Conservation (phyloP, 345 rosid genomes). For the Angophora floribunda region DNA sequence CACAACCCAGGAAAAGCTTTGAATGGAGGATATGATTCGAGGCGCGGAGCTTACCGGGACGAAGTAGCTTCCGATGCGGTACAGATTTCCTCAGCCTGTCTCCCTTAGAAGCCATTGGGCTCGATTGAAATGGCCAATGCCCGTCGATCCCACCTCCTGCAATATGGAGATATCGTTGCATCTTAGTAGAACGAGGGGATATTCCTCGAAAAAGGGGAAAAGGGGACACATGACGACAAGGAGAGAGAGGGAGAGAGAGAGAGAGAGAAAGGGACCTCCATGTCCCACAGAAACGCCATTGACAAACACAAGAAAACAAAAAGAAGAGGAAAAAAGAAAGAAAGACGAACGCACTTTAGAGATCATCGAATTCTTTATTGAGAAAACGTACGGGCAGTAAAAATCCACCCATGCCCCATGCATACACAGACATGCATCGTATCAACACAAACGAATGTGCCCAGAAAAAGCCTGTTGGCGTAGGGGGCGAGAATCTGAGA, state of each 20-base stretch:
- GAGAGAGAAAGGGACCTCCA: background rate
- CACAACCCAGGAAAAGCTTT: background rate
- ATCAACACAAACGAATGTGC: background rate
- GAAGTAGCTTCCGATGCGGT: conserved; percentile 50
- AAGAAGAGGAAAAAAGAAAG: background rate
- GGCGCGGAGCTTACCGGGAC: conserved; percentile 11
- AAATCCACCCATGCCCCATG: background rate
- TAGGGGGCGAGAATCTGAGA: background rate
- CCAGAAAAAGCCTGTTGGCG: background rate
- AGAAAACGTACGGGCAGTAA: background rate
- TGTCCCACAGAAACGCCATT: background rate
- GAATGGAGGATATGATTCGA: background rate
- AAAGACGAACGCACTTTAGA: background rate
- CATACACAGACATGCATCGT: background rate
- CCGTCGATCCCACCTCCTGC: background rate
- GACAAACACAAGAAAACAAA: background rate
- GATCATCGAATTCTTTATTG: background rate
- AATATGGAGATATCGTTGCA: background rate
- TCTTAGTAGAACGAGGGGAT: background rate
- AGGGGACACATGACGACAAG: background rate
- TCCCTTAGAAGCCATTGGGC: background rate
- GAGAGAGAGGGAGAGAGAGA: background rate
- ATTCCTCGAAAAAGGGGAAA: background rate
- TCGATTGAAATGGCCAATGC: background rate
- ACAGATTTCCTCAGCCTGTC: background rate